phyloP scores from a whole-genome alignment of 169 alveolate species.

The Plasmodium vinckei region DNA sequence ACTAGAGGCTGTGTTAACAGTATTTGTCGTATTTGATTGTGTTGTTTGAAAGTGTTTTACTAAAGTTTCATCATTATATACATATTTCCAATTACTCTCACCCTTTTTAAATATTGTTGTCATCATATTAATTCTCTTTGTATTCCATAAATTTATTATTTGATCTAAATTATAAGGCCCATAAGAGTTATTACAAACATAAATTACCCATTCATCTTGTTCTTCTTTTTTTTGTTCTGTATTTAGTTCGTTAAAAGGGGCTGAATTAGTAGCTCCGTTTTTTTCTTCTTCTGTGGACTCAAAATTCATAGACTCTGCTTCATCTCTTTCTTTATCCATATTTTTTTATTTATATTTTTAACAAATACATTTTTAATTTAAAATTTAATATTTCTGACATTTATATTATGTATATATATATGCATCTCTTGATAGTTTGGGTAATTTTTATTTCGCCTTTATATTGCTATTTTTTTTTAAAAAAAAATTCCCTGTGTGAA shows the following conservation, averaged over 20 bases:
- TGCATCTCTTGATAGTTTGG: too few species aligned
- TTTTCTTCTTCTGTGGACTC: neutral
- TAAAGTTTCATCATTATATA: slow-evolving; percentile 59
- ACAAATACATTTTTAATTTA: slow-evolving; percentile 13
- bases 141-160: slow-evolving; percentile 51
- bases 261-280: neutral
- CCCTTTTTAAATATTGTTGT: slow-evolving; percentile 66
- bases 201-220: slow-evolving; percentile 46
- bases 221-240: slow-evolving; percentile 8
- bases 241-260: neutral
- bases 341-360: slow-evolving; percentile 5
- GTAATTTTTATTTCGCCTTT: too few species aligned
- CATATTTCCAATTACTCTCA: slow-evolving; percentile 71
- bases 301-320: neutral
- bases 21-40: neutral
- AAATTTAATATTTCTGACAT: neutral
- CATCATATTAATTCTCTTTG: slow-evolving; percentile 67
- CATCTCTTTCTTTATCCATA: slow-evolving; percentile 5
- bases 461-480: too few species aligned
- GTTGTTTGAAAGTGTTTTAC: slow-evolving; percentile 21
- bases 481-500: too few species aligned
- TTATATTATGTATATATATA: neutral
- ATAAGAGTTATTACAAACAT: slow-evolving; percentile 45
- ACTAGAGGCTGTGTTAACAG: neutral
- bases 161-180: slow-evolving; percentile 67